These are phyloP conservation scores for Fraxinus greggii DNA, from an alignment of 305 asterid species.

Conservation along the genomic window DNA sequence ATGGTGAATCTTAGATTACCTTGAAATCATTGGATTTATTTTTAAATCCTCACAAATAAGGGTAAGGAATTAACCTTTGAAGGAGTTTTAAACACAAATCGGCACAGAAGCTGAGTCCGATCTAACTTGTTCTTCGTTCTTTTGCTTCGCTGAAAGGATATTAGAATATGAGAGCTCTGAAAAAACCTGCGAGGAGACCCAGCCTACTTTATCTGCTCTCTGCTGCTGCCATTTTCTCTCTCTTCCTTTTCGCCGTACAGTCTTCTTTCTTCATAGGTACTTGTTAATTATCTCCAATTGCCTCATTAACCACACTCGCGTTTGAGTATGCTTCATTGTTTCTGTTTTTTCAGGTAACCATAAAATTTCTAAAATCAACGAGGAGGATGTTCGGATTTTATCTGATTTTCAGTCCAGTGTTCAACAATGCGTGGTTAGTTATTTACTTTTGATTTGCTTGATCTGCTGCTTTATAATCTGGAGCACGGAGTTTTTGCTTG, in stretches of 20 bases:
- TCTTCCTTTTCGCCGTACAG: slow-evolving; percentile 56
- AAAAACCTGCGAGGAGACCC: slow-evolving; percentile 42
- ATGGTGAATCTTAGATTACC: no score
- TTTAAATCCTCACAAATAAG: no score
- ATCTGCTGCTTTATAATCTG: background rate
- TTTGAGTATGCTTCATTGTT: background rate
- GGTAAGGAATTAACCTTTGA: no score
- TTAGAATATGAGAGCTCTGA: slow-evolving; percentile 46
- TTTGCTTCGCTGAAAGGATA: background rate
- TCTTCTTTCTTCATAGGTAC: slow-evolving; percentile 57
- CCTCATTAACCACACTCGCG: background rate
- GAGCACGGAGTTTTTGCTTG: background rate
- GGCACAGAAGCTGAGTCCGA: background rate
- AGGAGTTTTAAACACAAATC: no score
- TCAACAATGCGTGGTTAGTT: slow-evolving; percentile 89
- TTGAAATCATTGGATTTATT: no score
- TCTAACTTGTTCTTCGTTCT: background rate
- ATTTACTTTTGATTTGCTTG: slow-evolving; percentile 11
- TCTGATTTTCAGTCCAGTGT: slow-evolving; percentile 66
- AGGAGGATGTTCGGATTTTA: slow-evolving; percentile 45
- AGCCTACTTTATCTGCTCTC: slow-evolving; percentile 55
- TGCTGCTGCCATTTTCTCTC: slow-evolving; percentile 65
- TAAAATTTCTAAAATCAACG: slow-evolving; percentile 22
- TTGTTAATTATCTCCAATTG: background rate
- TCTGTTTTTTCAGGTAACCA: slow-evolving; percentile 40